Evolutionary conservation across 2,329 filamentous ascomycete species (phyloP).

Genomic region (Tolypocladium ovalisporum): DNA sequence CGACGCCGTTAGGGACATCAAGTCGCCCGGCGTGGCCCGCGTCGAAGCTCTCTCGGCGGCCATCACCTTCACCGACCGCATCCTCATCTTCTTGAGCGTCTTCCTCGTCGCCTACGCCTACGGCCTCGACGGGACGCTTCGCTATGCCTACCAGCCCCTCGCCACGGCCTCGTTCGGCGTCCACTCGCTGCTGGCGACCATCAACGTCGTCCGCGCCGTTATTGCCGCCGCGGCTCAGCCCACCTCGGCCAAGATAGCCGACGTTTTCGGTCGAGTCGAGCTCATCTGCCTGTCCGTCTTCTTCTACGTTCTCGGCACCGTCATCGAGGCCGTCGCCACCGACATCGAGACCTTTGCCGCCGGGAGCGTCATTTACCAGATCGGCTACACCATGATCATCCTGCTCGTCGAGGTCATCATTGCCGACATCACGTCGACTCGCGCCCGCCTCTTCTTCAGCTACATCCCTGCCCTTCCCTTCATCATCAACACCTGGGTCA

Average conservation of each 20-base stretch:
- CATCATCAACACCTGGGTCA: slow-evolving; percentile 53
- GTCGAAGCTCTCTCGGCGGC: slow-evolving; percentile 45
- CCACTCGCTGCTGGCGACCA: slow-evolving; percentile 46
- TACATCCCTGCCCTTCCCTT: slow-evolving; percentile 49
- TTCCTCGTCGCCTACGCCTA: slow-evolving; percentile 56
- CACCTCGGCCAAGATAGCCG: slow-evolving; percentile 48
- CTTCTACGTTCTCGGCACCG: slow-evolving; percentile 43
- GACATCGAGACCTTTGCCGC: slow-evolving; percentile 38
- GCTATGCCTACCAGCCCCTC: slow-evolving; percentile 42
- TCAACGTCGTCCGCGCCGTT: slow-evolving; percentile 46
- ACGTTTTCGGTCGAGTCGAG: slow-evolving; percentile 53
- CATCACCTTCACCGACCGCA: slow-evolving; percentile 39
- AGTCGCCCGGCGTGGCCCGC: slow-evolving; percentile 44
- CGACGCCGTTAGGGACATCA: slow-evolving; percentile 18
- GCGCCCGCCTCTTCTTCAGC: slow-evolving; percentile 48
- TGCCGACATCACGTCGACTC: slow-evolving; percentile 48
- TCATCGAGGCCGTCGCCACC: slow-evolving; percentile 38
- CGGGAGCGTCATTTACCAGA: slow-evolving; percentile 44
- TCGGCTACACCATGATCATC: slow-evolving; percentile 47
- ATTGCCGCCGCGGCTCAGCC: slow-evolving; percentile 48
- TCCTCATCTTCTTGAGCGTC: slow-evolving; percentile 47
- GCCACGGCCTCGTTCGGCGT: slow-evolving; percentile 37
- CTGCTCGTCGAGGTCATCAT: slow-evolving; percentile 50
- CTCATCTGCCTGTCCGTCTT: slow-evolving; percentile 42
- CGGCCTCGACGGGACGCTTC: slow-evolving; percentile 46